Percentiles rank a stretch among this genome's conserved stretches.
phyloP scores from a whole-genome alignment of 176 grass and related monocot species.

The Luzula sylvatica region DNA sequence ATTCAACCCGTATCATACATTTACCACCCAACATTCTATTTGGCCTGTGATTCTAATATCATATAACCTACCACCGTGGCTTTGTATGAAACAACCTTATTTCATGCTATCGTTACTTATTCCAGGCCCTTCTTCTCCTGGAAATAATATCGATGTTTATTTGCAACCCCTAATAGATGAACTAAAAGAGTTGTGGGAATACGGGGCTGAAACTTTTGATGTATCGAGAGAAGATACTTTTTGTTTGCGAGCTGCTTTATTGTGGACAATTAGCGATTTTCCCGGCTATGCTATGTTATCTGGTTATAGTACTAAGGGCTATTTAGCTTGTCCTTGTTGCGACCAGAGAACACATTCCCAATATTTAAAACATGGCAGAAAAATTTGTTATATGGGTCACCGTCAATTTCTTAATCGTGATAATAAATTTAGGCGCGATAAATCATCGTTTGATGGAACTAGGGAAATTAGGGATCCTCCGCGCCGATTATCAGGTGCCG shows the following conservation, averaged over 20 bases:
- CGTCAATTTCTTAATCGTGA: conserved; percentile 6
- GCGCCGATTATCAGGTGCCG: too few relatives aligned
- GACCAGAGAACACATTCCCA: background rate
- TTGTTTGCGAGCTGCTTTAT: too few relatives aligned
- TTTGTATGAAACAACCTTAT: conserved; percentile 11
- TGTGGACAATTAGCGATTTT: too few relatives aligned
- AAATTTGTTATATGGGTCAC: conserved; percentile 18
- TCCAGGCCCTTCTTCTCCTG: background rate
- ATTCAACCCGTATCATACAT: too few relatives aligned
- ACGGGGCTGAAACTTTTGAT: background rate
- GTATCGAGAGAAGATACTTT: too few relatives aligned
- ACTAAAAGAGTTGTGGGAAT: background rate
- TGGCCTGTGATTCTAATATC: conserved; percentile 2
- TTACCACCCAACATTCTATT: too few relatives aligned
- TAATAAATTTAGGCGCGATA: background rate
- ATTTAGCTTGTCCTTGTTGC: conserved; percentile 15
- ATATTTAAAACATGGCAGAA: background rate
- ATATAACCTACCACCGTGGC: conserved; percentile 17
- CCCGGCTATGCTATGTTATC: too few relatives aligned
- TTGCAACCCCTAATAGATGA: conserved; percentile 19
- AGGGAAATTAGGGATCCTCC: too few relatives aligned
- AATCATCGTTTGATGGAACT: conserved; percentile 16
- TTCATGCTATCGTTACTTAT: conserved; percentile 11
- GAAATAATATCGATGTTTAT: conserved; percentile 23
- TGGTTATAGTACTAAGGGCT: too few relatives aligned